Evolutionary conservation across 345 rosid species (phyloP), one percentile per base, ranked within the genome.

Genomic region (Excoecaria cochinchinensis): DNA sequence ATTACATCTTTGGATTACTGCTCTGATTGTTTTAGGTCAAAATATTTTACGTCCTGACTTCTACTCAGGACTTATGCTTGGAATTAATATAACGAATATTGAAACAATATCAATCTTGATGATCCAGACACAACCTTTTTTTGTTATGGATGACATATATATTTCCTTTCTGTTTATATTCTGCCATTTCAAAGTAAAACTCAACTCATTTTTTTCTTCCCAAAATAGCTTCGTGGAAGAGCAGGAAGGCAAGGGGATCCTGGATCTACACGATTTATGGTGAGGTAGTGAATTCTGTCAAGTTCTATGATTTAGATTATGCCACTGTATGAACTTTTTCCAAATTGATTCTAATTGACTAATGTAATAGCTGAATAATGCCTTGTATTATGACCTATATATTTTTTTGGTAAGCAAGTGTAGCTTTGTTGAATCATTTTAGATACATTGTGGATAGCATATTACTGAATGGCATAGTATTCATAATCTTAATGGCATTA

Each of bases 161-260:
- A 38, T 76, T 58, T 21, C 25, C 74, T 67, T 21, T 72, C 25
- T 53, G 13, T 17, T n/a, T 63, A 24, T 55, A 25, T 55, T 44
- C 39, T 64, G 22, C 40, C 71, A 40, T 24, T 39, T 74, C 59
- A 72, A 56, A 42, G 5, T 12, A 62, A 76, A 46, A 71, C 14
- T 77, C 77, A 66, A 71, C 60, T 31, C 31, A 31, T 31, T 70
- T 63, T 22, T 60, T 8, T 25, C 39, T 44, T 24, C 24, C 69
- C 62, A 74, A 62, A 62, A 57, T 80, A 94, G 98, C 98, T 94
- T 79, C 97, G 98, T 74, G 98, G 98, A 67, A 83, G 98, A 90
- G 96, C 98, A 77, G 98, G 97, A 84, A 89, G 98, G 85, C 97
- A 94, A 80, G 98, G 98, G 40, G 98, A 94, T 87, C 98, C 91